phyloP scores from a whole-genome alignment of 2,329 filamentous ascomycete genomes.

The Domatiomyces catenatus region DNA sequence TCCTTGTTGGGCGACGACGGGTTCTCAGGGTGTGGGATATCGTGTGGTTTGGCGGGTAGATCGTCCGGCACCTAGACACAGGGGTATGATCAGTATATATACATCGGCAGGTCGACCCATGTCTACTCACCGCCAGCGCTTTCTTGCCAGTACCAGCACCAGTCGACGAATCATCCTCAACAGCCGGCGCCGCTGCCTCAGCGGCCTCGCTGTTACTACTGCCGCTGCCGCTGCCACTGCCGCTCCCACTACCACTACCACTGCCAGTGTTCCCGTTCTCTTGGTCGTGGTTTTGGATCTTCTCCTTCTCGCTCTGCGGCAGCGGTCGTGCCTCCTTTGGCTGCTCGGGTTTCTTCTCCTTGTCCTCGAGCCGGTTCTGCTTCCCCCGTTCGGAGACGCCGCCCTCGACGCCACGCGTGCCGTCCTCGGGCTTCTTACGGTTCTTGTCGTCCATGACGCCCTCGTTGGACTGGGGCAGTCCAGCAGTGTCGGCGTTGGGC shows the following conservation, averaged over 20 bases:
- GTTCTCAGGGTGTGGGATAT: constrained; percentile 55
- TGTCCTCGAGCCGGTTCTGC: constrained; percentile 51
- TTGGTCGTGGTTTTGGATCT: constrained; percentile 29
- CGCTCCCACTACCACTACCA: background rate
- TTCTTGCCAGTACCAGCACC: background rate
- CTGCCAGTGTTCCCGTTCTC: background rate
- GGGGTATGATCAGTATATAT: constrained; percentile 2
- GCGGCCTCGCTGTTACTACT: constrained; percentile 18
- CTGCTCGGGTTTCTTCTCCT: constrained; percentile 63
- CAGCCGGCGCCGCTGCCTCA: constrained; percentile 22
- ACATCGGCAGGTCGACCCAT: constrained; percentile 4
- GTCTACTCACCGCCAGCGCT: background rate
- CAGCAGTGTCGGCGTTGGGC: constrained; percentile 18
- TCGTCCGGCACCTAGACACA: constrained; percentile 56
- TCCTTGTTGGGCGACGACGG: constrained; percentile 48
- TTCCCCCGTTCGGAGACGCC: constrained; percentile 81
- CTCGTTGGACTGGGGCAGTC: constrained; percentile 44
- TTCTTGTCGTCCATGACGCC: constrained; percentile 89
- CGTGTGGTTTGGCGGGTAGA: constrained; percentile 62
- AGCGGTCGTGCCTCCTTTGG: constrained; percentile 75
- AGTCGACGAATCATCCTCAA: constrained; percentile 5
- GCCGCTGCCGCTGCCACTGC: background rate
- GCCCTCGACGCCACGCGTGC: constrained; percentile 75
- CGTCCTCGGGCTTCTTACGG: constrained; percentile 59
- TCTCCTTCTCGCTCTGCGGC: constrained; percentile 65